Evolutionary conservation across 176 grass and related monocot species (phyloP).

Genomic region (Oryza coarctata): DNA sequence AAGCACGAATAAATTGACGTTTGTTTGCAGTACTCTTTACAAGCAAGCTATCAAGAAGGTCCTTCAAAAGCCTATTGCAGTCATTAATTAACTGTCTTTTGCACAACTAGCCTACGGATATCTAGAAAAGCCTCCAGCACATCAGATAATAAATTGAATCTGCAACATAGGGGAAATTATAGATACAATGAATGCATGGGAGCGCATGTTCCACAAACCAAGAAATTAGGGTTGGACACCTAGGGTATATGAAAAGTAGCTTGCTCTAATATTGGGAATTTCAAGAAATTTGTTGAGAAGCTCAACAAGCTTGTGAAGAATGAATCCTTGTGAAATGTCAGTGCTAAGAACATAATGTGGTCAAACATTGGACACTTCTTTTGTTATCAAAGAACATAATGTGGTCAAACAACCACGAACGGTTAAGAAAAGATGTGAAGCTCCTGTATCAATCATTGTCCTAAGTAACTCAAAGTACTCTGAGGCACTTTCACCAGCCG

Average conservation of each 20-base stretch:
- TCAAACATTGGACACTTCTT: conserved; percentile 84
- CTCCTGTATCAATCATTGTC: conserved; percentile 76
- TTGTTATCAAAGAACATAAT: conserved; percentile 79
- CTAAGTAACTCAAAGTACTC: conserved; percentile 97
- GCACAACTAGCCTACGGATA: conserved; percentile 90
- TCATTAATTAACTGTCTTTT: conserved; percentile 96
- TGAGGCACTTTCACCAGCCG: conserved; percentile 80
- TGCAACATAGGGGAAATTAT: conserved; percentile 33
- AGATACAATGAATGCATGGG: conserved; percentile 8
- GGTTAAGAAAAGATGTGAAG: conserved; percentile 82
- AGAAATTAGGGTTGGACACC: not conserved
- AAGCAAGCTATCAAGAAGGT: conserved; percentile 90
- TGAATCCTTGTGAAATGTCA: conserved; percentile 97
- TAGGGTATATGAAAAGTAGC: conserved; percentile 59
- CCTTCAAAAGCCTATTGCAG: conserved; percentile 87
- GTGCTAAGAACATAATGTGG: conserved; percentile 85
- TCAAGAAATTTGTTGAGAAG: conserved; percentile 96
- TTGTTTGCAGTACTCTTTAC: conserved; percentile 60
- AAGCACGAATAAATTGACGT: too few relatives aligned
- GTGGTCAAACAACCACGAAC: conserved; percentile 75
- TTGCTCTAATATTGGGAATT: conserved; percentile 87
- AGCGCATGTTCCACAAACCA: not conserved
- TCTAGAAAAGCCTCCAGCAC: conserved; percentile 83
- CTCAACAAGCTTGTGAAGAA: conserved; percentile 95
- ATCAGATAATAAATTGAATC: conserved; percentile 87